Percentiles rank a stretch among this genome's conserved stretches.
These are phyloP conservation scores for Phytophthora ohioensis DNA, from an alignment of 352 stramenopile genomes.

Conservation along the genomic window DNA sequence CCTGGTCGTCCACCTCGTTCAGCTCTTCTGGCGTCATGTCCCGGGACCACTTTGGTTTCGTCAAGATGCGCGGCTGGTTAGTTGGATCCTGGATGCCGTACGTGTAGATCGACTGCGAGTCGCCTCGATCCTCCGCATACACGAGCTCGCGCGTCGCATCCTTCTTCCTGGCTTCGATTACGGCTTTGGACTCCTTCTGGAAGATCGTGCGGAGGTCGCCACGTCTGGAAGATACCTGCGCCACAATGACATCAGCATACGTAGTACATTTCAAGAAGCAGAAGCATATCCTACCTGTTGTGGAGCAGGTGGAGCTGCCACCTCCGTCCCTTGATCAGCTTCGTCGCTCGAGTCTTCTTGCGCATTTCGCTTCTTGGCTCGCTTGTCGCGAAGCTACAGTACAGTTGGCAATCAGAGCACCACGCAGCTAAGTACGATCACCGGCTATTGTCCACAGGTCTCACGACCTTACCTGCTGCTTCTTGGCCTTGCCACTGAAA, in stretches of 20 bases:
- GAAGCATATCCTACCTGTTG: slow-evolving; percentile 25
- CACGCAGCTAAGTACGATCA: slow-evolving; percentile 1
- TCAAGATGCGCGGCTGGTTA: slow-evolving; percentile 75
- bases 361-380: slow-evolving; percentile 63
- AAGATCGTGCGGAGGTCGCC: slow-evolving; percentile 80
- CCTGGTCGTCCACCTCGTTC: slow-evolving; percentile 54
- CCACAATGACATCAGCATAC: background rate
- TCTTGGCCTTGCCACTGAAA: slow-evolving; percentile 91
- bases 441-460: background rate
- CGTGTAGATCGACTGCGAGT: slow-evolving; percentile 80
- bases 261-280: background rate
- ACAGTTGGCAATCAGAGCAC: slow-evolving; percentile 14
- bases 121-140: slow-evolving; percentile 65
- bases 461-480: slow-evolving; percentile 68
- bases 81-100: slow-evolving; percentile 60
- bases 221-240: slow-evolving; percentile 39
- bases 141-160: slow-evolving; percentile 71
- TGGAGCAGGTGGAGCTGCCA: background rate
- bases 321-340: slow-evolving; percentile 3
- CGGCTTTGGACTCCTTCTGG: slow-evolving; percentile 60
- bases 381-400: slow-evolving; percentile 74
- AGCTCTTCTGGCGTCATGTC: slow-evolving; percentile 77
- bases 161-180: slow-evolving; percentile 69
- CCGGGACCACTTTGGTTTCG: slow-evolving; percentile 69
- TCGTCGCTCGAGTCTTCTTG: slow-evolving; percentile 30